Percentiles rank a stretch among this genome's conserved stretches.
These are phyloP conservation scores for Barnettozyma populi DNA, from an alignment of 805 yeast species.

Conservation along the genomic window DNA sequence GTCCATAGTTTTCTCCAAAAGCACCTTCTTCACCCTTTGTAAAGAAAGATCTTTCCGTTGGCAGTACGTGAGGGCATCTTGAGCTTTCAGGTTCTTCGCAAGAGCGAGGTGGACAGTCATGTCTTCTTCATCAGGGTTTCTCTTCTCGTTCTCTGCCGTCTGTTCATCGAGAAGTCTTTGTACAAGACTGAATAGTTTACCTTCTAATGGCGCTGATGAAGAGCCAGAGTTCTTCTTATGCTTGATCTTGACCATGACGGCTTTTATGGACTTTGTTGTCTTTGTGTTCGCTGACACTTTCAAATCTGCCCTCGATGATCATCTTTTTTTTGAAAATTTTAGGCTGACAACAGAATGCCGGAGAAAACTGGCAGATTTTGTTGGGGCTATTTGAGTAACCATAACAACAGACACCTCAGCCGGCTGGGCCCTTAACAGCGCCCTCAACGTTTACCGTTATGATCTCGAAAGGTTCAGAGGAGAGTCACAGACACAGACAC, in stretches of 20 bases:
- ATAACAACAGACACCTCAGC: background rate
- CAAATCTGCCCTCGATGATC: background rate
- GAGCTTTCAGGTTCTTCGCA: slow-evolving; percentile 50
- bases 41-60: slow-evolving; percentile 63
- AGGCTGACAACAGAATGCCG: background rate
- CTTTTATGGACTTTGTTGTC: too few species aligned
- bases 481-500: too few species aligned
- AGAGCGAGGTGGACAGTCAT: slow-evolving; percentile 42
- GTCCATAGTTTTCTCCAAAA: slow-evolving; percentile 59
- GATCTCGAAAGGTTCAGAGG: too few species aligned
- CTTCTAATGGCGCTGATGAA: slow-evolving; percentile 38
- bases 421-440: too few species aligned
- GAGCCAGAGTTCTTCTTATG: slow-evolving; percentile 20
- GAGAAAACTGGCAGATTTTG: background rate
- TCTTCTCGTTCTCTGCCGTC: slow-evolving; percentile 37
- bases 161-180: slow-evolving; percentile 55
- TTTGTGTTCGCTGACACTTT: too few species aligned
- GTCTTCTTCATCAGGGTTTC: slow-evolving; percentile 28
- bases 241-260: slow-evolving; percentile 31
- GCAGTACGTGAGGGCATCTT: slow-evolving; percentile 52
- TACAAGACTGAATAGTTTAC: slow-evolving; percentile 50
- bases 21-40: slow-evolving; percentile 60
- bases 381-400: background rate
- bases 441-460: too few species aligned
- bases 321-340: background rate